Evolutionary conservation across 768 basidiomycete genomes (phyloP).

Genomic region (Clitopilus passeckerianus): DNA sequence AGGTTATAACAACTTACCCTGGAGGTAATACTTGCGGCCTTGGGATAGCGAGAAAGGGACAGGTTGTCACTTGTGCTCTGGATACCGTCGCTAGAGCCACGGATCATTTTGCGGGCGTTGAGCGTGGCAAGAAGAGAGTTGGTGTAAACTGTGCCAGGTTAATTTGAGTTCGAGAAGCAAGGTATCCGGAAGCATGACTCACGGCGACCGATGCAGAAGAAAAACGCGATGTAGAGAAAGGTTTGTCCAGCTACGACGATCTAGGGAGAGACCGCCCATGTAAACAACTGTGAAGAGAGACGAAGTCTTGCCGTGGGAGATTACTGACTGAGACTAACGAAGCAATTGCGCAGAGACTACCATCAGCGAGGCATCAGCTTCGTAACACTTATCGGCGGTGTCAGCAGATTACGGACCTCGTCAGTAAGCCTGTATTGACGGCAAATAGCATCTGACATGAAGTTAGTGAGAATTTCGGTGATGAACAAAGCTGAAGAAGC

Average conservation of each 20-base stretch:
- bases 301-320: not conserved
- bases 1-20: conserved; percentile 18
- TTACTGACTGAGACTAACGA: conserved; percentile 46
- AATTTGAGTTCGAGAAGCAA: not conserved
- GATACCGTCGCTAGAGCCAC: conserved; percentile 30
- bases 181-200: conserved; percentile 17
- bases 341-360: conserved; percentile 47
- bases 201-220: conserved; percentile 56
- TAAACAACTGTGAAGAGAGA: not conserved
- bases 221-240: conserved; percentile 56
- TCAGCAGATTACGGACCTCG: conserved; percentile 15
- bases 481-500: conserved; percentile 4
- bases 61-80: conserved; percentile 36
- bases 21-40: conserved; percentile 23
- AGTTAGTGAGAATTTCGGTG: not conserved
- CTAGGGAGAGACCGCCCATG: conserved; percentile 20
- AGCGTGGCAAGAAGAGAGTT: conserved; percentile 59
- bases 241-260: conserved; percentile 41
- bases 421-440: conserved; percentile 35
- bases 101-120: conserved; percentile 48
- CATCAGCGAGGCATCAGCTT: no score
- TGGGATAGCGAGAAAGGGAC: conserved; percentile 32
- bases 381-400: not conserved
- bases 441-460: conserved; percentile 34
- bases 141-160: conserved; percentile 42